Evolutionary conservation across 2,329 filamentous ascomycete genomes (phyloP), one percentile per base, ranked within the genome.

Genomic region (Pestalotiopsis sp.): DNA sequence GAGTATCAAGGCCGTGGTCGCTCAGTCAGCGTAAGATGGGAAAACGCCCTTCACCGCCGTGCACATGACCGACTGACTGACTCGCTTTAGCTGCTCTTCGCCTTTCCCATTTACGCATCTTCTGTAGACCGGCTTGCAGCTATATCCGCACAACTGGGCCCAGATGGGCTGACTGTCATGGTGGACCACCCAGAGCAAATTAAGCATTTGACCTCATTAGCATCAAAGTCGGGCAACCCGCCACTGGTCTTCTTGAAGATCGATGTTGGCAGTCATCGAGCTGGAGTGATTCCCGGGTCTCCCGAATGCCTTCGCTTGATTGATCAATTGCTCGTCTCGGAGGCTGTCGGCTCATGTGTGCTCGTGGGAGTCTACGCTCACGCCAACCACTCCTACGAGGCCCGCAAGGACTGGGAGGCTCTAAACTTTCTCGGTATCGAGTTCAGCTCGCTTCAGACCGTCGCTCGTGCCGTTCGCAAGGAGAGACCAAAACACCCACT

Each of bases 311-410:
- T 76, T 1, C 73, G 77, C 1, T 76, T 91, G 1, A 81, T 91
- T 52, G 72, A 79, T 39, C 73, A 75, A 14, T 78, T 85, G 0
- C 78, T 89, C 2, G 73, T 76, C 11, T 78, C 82, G 0, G 80
- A 85, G n/a, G 74, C 75, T 2, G 74, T 74, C 1, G 80, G 80
- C 3, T 65, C 66, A 10, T 76, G 78, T 68, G 69, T 77, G 22
- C 79, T 94, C 5, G 80, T 86, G 3, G 92, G 92, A 0, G 80
- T 94, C 24, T 95, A 95, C 78, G 86, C 86, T 2, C 92, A 95
- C 77, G 90, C 90, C 6, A 91, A 92, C 1, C 86, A 92, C 71
- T 92, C 89, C 22, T 95, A 96, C 76, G 83, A 81, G 26, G 84
- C 84, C 0, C 83, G 88, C 2, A 79, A 82, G 6, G 85, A 89